Percentiles rank a stretch among this genome's conserved stretches.
Conservation (phyloP, 768 basidiomycete genomes). For the Myochromella boudieri region DNA sequence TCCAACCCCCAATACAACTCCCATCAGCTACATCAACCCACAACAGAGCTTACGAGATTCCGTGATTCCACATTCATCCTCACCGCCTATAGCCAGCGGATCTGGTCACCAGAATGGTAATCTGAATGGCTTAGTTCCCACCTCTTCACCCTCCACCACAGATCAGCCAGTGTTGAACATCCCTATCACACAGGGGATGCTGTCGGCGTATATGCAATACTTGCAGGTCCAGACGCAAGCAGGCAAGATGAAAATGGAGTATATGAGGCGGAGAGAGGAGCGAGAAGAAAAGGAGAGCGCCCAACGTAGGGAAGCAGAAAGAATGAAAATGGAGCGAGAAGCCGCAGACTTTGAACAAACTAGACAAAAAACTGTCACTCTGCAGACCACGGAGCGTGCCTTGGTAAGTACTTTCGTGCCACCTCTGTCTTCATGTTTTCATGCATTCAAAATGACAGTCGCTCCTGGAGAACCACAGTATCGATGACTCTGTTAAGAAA, state of each 20-base stretch:
- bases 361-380: constrained; percentile 49
- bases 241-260: constrained; percentile 69
- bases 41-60: constrained; percentile 40
- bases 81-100: constrained; percentile 23
- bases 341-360: constrained; percentile 53
- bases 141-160: constrained; percentile 19
- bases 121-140: constrained; percentile 12
- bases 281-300: constrained; percentile 62
- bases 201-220: constrained; percentile 56
- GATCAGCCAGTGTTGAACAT: constrained; percentile 49
- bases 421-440: neutral
- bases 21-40: constrained; percentile 33
- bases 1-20: constrained; percentile 26
- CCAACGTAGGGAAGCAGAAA: constrained; percentile 52
- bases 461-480: constrained; percentile 54
- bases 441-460: constrained; percentile 34
- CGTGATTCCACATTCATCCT: constrained; percentile 20
- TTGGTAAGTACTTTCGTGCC: constrained; percentile 37
- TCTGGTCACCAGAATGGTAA: constrained; percentile 14
- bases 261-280: constrained; percentile 64
- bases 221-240: constrained; percentile 70
- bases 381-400: constrained; percentile 66
- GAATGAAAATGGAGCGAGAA: constrained; percentile 54
- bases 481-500: constrained; percentile 61
- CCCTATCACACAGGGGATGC: constrained; percentile 54